Conservation (phyloP, 495 filamentous ascomycete species). For the Arthonia radiata region DNA sequence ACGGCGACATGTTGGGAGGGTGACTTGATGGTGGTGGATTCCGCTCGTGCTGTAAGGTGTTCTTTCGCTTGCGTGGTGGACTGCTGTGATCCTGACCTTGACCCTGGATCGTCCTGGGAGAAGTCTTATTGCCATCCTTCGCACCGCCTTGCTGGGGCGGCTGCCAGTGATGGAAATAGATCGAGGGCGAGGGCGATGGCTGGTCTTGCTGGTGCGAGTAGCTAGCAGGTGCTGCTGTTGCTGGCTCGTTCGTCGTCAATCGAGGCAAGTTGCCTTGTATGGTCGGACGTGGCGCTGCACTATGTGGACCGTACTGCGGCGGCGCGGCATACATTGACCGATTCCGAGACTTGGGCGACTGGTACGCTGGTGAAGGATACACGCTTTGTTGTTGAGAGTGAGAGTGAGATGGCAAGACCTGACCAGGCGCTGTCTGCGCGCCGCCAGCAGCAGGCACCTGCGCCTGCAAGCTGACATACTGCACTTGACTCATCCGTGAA, state of each 20-base stretch:
- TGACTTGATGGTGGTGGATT: slow-evolving; percentile 15
- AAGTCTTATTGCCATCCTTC: slow-evolving; percentile 21
- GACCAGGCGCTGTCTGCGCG: too few species aligned
- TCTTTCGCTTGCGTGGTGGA: slow-evolving; percentile 22
- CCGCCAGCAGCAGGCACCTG: too few species aligned
- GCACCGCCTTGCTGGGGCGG: slow-evolving; percentile 46
- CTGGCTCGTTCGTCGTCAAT: slow-evolving; percentile 31
- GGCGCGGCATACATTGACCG: too few species aligned
- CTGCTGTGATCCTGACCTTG: slow-evolving; percentile 14
- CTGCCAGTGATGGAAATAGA: slow-evolving; percentile 85
- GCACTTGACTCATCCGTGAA: too few species aligned
- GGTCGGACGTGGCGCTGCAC: slow-evolving; percentile 10
- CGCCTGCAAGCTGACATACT: too few species aligned
- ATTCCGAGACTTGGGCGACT: too few species aligned
- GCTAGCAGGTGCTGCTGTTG: too few species aligned
- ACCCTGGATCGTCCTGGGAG: slow-evolving; percentile 12
- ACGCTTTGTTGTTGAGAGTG: too few species aligned
- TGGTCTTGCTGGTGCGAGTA: slow-evolving; percentile 28
- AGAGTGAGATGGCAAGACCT: too few species aligned
- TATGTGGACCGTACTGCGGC: too few species aligned
- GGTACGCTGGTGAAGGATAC: too few species aligned
- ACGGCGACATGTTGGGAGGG: slow-evolving; percentile 7
- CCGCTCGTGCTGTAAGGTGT: slow-evolving; percentile 14
- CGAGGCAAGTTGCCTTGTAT: slow-evolving; percentile 21
- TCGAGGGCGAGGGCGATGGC: slow-evolving; percentile 34